Conservation (phyloP, 1,284 basidiomycete genomes). For the Ustilago trichophora region DNA sequence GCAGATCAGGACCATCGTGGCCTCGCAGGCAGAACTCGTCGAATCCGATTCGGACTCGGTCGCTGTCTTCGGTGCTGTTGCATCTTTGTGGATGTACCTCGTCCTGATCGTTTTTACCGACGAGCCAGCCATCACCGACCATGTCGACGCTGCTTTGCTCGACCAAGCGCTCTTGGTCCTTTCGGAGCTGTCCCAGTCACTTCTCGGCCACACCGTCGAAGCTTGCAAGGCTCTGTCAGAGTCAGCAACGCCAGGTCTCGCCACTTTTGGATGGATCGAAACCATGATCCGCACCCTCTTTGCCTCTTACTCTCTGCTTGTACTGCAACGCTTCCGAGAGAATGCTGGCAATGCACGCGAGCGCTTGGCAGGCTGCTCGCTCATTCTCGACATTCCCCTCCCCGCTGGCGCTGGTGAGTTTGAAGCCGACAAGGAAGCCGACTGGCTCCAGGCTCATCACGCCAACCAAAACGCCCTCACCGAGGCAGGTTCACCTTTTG, state of each 20-base stretch:
- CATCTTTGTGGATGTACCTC: constrained; percentile 58
- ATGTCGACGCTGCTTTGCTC: constrained; percentile 44
- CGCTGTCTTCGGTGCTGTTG: constrained; percentile 46
- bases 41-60: constrained; percentile 18
- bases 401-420: constrained; percentile 55
- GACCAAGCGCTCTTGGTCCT: constrained; percentile 43
- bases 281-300: constrained; percentile 57
- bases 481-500: constrained; percentile 23
- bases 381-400: constrained; percentile 52
- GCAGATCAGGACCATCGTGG: constrained; percentile 31
- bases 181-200: constrained; percentile 36
- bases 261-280: constrained; percentile 44
- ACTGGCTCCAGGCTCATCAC: constrained; percentile 40
- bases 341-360: constrained; percentile 30
- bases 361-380: constrained; percentile 42
- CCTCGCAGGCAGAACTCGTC: constrained; percentile 7
- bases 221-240: constrained; percentile 14
- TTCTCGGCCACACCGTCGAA: constrained; percentile 14
- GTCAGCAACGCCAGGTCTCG: constrained; percentile 5
- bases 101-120: constrained; percentile 56
- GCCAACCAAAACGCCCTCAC: constrained; percentile 19
- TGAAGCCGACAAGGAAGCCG: constrained; percentile 50
- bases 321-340: constrained; percentile 58
- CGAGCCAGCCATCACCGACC: constrained; percentile 35
- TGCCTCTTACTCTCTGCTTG: constrained; percentile 54